phyloP scores from a whole-genome alignment of 805 yeast genomes.

The Scheffersomyces stipitis region DNA sequence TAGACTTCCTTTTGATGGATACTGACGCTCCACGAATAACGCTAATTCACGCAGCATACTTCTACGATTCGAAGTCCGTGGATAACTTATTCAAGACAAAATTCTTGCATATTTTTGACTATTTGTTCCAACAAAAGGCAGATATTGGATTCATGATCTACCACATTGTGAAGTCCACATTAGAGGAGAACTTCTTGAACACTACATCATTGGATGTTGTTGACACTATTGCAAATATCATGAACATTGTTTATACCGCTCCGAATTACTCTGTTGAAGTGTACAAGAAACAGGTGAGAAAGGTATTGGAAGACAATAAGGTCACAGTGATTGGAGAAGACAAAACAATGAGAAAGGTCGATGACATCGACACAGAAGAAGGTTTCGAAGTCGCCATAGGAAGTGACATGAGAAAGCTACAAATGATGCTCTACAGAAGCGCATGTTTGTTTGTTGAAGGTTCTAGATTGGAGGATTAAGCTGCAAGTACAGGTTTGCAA shows the following conservation, averaged over 20 bases:
- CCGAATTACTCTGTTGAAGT: slow-evolving; percentile 15
- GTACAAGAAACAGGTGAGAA: slow-evolving; percentile 11
- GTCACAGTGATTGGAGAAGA: slow-evolving; percentile 10
- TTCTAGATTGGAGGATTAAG: slow-evolving; percentile 31
- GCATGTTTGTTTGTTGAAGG: slow-evolving; percentile 39
- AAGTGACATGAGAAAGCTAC: slow-evolving; percentile 20
- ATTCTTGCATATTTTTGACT: slow-evolving; percentile 28
- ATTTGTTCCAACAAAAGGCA: slow-evolving; percentile 20
- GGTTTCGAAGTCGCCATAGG: slow-evolving; percentile 9
- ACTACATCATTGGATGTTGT: slow-evolving; percentile 27
- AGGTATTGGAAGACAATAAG: slow-evolving; percentile 14
- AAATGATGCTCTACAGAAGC: slow-evolving; percentile 37
- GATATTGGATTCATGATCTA: slow-evolving; percentile 25
- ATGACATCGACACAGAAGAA: slow-evolving; percentile 9
- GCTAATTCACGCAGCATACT: slow-evolving; percentile 29
- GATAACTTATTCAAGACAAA: slow-evolving; percentile 28
- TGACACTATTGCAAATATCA: slow-evolving; percentile 26
- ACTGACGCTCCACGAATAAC: slow-evolving; percentile 20
- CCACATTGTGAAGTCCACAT: slow-evolving; percentile 28
- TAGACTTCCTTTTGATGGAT: slow-evolving; percentile 23
- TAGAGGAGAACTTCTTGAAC: slow-evolving; percentile 26
- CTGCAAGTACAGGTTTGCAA: no score
- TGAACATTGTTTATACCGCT: slow-evolving; percentile 15
- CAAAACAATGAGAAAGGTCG: slow-evolving; percentile 7
- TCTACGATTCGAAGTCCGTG: slow-evolving; percentile 27